These are phyloP conservation scores for Firmiana major DNA, from an alignment of 345 rosid genomes.

Conservation along the genomic window DNA sequence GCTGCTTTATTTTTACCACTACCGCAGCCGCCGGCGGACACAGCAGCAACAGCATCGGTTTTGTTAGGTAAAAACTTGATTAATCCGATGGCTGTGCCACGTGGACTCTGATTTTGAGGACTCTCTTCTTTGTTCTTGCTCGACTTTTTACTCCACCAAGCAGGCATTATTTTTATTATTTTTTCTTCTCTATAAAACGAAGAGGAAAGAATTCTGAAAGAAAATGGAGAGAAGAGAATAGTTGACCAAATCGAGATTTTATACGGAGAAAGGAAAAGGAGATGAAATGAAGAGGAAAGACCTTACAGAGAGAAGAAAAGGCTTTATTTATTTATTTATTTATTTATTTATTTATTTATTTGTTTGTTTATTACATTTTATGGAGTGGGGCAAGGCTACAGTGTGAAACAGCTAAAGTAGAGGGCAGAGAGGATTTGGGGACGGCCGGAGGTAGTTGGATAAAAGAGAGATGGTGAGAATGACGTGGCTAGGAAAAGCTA, in stretches of 20 bases:
- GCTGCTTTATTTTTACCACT: conserved; percentile 22
- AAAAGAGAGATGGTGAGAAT: neutral
- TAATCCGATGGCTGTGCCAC: conserved; percentile 19
- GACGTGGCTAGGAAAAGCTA: too few species aligned
- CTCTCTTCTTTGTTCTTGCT: conserved; percentile 53
- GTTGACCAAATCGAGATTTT: neutral
- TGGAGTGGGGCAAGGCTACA: conserved; percentile 18
- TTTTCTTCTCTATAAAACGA: neutral
- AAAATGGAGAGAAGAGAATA: too few species aligned
- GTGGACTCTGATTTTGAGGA: conserved; percentile 16
- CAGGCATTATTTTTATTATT: conserved; percentile 46
- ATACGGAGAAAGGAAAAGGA: conserved; percentile 13
- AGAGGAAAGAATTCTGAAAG: neutral
- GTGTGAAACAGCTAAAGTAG: conserved; percentile 33
- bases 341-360: too few species aligned
- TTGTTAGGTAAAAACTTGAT: conserved; percentile 14
- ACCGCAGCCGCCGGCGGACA: neutral
- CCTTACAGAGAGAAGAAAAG: neutral
- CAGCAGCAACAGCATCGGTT: neutral
- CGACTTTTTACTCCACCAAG: conserved; percentile 72
- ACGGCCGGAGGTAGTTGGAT: conserved; percentile 49
- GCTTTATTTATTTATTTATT: too few species aligned
- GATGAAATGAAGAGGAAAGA: conserved; percentile 18
- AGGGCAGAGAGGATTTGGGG: neutral
- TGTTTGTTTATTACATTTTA: neutral